Conservation (phyloP, 2,329 filamentous ascomycete genomes). For the Nigrograna mackinnonii region DNA sequence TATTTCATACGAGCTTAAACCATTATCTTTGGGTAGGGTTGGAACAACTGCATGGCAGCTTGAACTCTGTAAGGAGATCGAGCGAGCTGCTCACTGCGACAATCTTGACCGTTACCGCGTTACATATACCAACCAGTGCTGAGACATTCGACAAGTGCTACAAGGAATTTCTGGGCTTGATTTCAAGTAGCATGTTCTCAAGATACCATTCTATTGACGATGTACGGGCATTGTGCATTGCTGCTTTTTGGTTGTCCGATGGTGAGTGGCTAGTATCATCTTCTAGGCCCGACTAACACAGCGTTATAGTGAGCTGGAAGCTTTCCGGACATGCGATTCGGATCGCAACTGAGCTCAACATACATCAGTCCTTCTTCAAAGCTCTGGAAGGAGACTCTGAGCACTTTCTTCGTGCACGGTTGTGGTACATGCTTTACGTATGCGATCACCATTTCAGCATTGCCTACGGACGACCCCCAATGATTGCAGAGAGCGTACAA, state of each 20-base stretch:
- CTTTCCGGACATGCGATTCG: constrained; percentile 32
- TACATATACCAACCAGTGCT: constrained; percentile 9
- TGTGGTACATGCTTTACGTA: constrained; percentile 30
- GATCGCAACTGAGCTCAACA: constrained; percentile 33
- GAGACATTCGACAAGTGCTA: constrained; percentile 10
- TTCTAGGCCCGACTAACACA: too few species aligned
- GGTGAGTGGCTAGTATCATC: constrained; percentile 1
- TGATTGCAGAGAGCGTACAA: constrained; percentile 28
- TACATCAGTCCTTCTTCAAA: constrained; percentile 28
- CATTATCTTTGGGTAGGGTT: constrained; percentile 12
- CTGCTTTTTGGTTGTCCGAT: constrained; percentile 33
- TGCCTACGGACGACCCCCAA: constrained; percentile 32
- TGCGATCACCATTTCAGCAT: constrained; percentile 34
- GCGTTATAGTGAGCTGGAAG: constrained; percentile 26
- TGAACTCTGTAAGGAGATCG: constrained; percentile 8
- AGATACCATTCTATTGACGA: constrained; percentile 27
- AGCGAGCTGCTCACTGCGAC: constrained; percentile 9
- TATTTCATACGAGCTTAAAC: constrained; percentile 9
- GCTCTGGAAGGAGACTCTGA: constrained; percentile 14
- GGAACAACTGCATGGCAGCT: constrained; percentile 8
- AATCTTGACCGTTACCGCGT: constrained; percentile 11
- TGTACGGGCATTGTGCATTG: constrained; percentile 32
- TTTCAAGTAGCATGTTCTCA: constrained; percentile 21
- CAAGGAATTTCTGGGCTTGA: constrained; percentile 10
- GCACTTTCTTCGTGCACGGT: constrained; percentile 22